Conservation (phyloP, 2,329 filamentous ascomycete genomes). For the Fusarium sp. region DNA sequence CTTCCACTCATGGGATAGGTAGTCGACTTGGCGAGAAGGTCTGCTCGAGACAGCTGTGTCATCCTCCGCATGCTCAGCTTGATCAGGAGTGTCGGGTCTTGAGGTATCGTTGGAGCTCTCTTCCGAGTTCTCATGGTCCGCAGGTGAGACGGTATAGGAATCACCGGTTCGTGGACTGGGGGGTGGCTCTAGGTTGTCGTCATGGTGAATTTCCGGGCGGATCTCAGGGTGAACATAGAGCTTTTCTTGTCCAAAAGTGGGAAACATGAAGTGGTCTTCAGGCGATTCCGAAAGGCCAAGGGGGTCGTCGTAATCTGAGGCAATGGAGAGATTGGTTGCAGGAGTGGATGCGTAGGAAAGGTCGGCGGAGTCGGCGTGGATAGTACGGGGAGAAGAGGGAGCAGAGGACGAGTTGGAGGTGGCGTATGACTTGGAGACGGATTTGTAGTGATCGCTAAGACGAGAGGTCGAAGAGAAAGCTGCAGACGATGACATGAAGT, state of each 20-base stretch:
- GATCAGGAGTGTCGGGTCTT: conserved; percentile 68
- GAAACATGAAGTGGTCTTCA: conserved; percentile 61
- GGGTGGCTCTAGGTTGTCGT: conserved; percentile 61
- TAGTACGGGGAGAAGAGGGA: conserved; percentile 67
- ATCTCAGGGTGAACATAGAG: conserved; percentile 54
- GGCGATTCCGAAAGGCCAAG: conserved; percentile 58
- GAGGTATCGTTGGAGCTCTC: conserved; percentile 54
- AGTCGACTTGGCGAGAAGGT: conserved; percentile 92
- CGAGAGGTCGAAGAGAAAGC: conserved; percentile 60
- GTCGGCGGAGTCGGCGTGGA: conserved; percentile 64
- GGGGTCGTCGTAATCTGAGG: conserved; percentile 65
- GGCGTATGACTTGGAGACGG: conserved; percentile 56
- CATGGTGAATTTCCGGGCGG: conserved; percentile 37
- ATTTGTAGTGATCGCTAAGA: conserved; percentile 60
- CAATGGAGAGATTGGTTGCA: conserved; percentile 71
- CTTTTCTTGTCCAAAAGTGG: conserved; percentile 59
- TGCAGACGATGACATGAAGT: conserved; percentile 60
- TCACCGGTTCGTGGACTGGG: conserved; percentile 62
- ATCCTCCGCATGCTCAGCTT: conserved; percentile 76
- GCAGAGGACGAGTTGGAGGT: conserved; percentile 65
- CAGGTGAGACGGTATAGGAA: conserved; percentile 64
- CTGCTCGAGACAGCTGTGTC: conserved; percentile 80
- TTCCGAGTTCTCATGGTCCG: conserved; percentile 64
- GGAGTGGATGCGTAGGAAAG: conserved; percentile 73
- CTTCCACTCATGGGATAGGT: conserved; percentile 91